Evolutionary conservation across 225 moss, liverwort and hornwort genomes (phyloP).

Genomic region (Straminergon stramineum): DNA sequence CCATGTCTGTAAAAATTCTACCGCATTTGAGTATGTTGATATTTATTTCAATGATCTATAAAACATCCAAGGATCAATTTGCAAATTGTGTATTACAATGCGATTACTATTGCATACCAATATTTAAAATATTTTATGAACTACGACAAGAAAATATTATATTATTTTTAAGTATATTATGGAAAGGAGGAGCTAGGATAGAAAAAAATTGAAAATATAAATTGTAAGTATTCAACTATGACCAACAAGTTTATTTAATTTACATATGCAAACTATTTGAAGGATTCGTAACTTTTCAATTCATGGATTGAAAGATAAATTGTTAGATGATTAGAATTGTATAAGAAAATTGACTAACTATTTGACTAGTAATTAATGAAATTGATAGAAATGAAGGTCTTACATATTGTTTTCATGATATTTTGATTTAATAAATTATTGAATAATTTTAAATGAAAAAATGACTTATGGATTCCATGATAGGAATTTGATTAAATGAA

Average conservation of each 20-base stretch:
- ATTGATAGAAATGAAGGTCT: not conserved
- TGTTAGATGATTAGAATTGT: not conserved
- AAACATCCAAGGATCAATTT: not conserved
- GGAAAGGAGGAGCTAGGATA: not conserved
- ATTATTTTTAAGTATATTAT: too few species aligned
- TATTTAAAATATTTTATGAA: not conserved
- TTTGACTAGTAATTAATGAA: not conserved
- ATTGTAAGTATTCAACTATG: not conserved
- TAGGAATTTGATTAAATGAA: not conserved
- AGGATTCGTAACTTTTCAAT: not conserved
- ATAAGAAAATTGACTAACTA: too few species aligned
- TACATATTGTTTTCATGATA: not conserved
- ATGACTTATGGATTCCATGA: too few species aligned
- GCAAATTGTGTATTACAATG: not conserved
- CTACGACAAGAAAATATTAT: not conserved
- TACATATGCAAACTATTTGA: not conserved
- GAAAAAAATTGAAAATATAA: not conserved
- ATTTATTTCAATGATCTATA: constrained; percentile 53
- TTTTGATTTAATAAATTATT: too few species aligned
- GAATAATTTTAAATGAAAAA: not conserved
- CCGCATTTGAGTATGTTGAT: constrained; percentile 71
- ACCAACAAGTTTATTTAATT: too few species aligned
- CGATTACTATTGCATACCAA: not conserved
- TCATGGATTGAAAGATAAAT: not conserved
- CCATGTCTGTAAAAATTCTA: constrained; percentile 44